Evolutionary conservation across 768 basidiomycete species (phyloP).

Genomic region (Boletus reticuloceps): DNA sequence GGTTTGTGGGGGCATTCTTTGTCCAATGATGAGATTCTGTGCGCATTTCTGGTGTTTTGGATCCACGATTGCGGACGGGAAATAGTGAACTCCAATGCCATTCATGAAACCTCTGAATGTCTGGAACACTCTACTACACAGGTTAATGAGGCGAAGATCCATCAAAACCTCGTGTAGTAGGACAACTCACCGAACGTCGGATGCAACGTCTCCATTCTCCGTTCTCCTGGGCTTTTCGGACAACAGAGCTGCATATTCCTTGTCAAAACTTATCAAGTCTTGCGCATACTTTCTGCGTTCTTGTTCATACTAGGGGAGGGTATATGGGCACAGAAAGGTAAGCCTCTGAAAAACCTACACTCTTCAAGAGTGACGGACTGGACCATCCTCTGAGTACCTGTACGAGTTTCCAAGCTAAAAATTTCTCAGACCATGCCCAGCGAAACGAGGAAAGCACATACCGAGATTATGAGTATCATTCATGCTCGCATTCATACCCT

Average conservation of each 20-base stretch:
- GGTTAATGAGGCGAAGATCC: not conserved
- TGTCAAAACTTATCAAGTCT: not conserved
- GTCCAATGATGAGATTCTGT: not conserved
- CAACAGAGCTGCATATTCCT: not conserved
- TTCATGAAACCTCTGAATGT: not conserved
- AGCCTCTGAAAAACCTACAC: not conserved
- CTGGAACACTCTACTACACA: not conserved
- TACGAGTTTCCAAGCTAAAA: not conserved
- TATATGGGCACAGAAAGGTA: not conserved
- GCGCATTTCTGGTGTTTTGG: not conserved
- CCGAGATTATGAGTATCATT: constrained; percentile 1
- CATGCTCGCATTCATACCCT: not conserved
- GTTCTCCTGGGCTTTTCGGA: not conserved
- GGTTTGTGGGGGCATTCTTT: not conserved
- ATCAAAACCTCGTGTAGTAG: not conserved
- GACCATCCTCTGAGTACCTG: not conserved
- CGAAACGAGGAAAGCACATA: not conserved
- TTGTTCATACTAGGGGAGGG: not conserved
- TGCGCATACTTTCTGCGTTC: not conserved
- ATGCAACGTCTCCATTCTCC: not conserved
- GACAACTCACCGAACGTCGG: not conserved
- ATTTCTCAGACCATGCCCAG: not conserved
- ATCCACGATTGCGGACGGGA: not conserved
- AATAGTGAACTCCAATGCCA: not conserved
- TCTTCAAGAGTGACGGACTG: not conserved